Evolutionary conservation across 108 stramenopile species (phyloP).

Genomic region (Nitzschia sp.): DNA sequence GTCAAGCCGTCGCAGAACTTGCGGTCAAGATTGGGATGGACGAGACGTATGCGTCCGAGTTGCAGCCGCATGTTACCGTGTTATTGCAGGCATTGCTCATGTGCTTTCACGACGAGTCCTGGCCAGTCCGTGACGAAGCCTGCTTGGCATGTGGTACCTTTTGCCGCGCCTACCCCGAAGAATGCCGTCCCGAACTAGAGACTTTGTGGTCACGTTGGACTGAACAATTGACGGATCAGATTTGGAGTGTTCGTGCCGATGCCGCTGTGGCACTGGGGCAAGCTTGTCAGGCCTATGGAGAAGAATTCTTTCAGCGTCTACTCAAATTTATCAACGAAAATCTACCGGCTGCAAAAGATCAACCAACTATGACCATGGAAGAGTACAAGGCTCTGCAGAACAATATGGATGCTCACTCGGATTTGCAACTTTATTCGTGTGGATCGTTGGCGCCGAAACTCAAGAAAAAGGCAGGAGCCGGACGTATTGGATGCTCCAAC

Average conservation of each 20-base stretch:
- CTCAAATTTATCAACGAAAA: constrained; percentile 53
- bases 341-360: constrained; percentile 71
- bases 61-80: constrained; percentile 73
- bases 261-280: constrained; percentile 94
- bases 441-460: constrained; percentile 95
- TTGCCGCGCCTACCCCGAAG: constrained; percentile 83
- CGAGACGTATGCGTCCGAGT: constrained; percentile 10
- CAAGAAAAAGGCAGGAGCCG: constrained; percentile 87
- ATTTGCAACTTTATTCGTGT: constrained; percentile 88
- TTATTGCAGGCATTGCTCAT: constrained; percentile 89
- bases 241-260: constrained; percentile 95
- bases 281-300: constrained; percentile 78
- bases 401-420: constrained; percentile 75
- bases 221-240: constrained; percentile 94
- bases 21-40: constrained; percentile 78
- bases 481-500: constrained; percentile 85
- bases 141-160: constrained; percentile 94
- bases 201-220: constrained; percentile 91
- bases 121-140: constrained; percentile 98
- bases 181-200: constrained; percentile 79
- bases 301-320: constrained; percentile 48
- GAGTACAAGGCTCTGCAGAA: constrained; percentile 85
- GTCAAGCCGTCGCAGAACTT: constrained; percentile 95
- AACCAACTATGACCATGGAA: constrained; percentile 83
- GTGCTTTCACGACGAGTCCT: constrained; percentile 97